Evolutionary conservation across 257 asterid species (phyloP).

Genomic region (Henckelia pumila): DNA sequence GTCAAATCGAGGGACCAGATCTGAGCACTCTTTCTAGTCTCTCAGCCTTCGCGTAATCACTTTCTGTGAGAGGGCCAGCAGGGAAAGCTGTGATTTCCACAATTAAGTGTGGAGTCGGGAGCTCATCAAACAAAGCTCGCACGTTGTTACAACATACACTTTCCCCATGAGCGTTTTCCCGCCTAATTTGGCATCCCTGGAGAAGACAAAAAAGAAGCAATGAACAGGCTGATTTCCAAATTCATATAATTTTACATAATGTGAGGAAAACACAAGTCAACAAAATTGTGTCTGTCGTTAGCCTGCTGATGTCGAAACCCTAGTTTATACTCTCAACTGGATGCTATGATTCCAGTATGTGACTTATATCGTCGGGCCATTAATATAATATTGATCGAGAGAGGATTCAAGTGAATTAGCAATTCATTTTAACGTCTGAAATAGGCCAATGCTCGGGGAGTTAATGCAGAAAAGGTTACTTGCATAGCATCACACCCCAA

Average conservation of each 20-base stretch:
- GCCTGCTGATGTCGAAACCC: too few relatives aligned
- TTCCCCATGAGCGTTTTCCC: constrained; percentile 96
- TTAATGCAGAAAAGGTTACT: not conserved
- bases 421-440: too few relatives aligned
- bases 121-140: constrained; percentile 90
- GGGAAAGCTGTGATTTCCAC: constrained; percentile 91
- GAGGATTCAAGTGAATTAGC: too few relatives aligned
- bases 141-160: constrained; percentile 92
- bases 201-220: not conserved
- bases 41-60: constrained; percentile 84
- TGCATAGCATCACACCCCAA: not conserved
- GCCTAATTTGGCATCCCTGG: constrained; percentile 93
- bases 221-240: not conserved
- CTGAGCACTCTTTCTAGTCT: constrained; percentile 82
- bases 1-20: constrained; percentile 72
- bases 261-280: not conserved
- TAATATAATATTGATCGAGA: too few relatives aligned
- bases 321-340: too few relatives aligned
- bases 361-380: too few relatives aligned
- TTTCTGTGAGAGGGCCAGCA: constrained; percentile 77
- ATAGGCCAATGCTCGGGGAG: too few relatives aligned
- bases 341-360: too few relatives aligned
- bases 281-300: too few relatives aligned
- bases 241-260: too few relatives aligned
- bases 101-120: constrained; percentile 82